Evolutionary conservation across 345 rosid species (phyloP), one percentile per base, ranked within the genome.

Genomic region (Pugionium dolabratum): DNA sequence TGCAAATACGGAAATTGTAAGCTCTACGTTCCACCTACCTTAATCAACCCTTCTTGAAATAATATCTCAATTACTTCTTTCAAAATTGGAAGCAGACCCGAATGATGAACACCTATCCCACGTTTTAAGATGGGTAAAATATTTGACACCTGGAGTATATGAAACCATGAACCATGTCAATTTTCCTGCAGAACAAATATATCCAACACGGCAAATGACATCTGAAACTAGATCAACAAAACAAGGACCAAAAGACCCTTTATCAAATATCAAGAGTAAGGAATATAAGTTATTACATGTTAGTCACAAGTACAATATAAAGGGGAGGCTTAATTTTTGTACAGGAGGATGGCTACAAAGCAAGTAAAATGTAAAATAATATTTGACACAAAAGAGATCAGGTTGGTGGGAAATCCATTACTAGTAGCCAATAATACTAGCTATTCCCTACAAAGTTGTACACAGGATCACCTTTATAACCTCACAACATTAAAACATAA

Each of bases 21-120:
- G 67, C 35, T 75, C 64, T 39, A 48, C 0, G 8, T n/a, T 41
- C 61, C 37, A 36, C 72, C 40, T 64, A 94, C 97, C 97, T 94
- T 94, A 67, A 94, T 86, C 35, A 90, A 70, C n/a, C 99, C 99
- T 83, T 90, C 99, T 75, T 94, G 99, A 79, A 94, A 94, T 48
- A 90, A 79, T 78, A 94, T 90, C 82, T 94, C 99, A 53, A 86
- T 94, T 67, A 94, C 99, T 85, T 94, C 99, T 79, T 94, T 94
- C 70, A 94, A 78, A 69, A 94, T 90, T 35, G 99, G 99, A 75
- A 94, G 97, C 86, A 94, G 79, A 26, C 99, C 99, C 68, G 99
- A 94, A 80, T 94, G 99, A 78, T 94, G 97, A 79, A 94, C 99
- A 0, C 97, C 99, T 59, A 94, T 90, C 57, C 99, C 99, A 27